Evolutionary conservation across 2,329 filamentous ascomycete species (phyloP).

Genomic region (Cladosporium sp.): DNA sequence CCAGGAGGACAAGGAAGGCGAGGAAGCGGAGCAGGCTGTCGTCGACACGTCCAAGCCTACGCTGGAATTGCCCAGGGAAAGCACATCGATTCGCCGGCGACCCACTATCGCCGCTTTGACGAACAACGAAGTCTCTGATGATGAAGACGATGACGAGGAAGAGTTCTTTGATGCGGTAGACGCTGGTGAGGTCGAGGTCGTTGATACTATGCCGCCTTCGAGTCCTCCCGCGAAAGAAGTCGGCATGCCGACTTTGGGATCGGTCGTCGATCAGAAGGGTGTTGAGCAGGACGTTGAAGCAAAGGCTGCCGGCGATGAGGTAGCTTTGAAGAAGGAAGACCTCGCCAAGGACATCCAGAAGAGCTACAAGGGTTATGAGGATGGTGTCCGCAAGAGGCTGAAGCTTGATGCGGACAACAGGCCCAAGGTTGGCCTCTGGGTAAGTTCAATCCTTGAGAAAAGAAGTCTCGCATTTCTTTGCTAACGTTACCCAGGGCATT

Average conservation of each 20-base stretch:
- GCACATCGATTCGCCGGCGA: conserved; percentile 44
- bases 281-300: conserved; percentile 15
- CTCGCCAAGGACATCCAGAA: conserved; percentile 58
- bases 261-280: conserved; percentile 18
- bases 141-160: conserved; percentile 77
- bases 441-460: conserved; percentile 42
- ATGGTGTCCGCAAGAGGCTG: conserved; percentile 69
- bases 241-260: conserved; percentile 10
- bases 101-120: conserved; percentile 63
- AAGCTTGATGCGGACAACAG: conserved; percentile 89
- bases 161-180: conserved; percentile 98
- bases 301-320: conserved; percentile 42
- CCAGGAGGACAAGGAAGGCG: conserved; percentile 1
- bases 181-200: conserved; percentile 79
- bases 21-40: not conserved
- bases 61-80: conserved; percentile 21
- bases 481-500: conserved; percentile 60
- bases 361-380: conserved; percentile 86
- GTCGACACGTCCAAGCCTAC: conserved; percentile 12
- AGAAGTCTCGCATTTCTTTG: not conserved
- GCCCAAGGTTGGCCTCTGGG: conserved; percentile 93
- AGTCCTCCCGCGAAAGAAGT: conserved; percentile 9
- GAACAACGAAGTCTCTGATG: conserved; percentile 63
- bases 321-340: conserved; percentile 37
- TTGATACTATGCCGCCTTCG: conserved; percentile 55